Evolutionary conservation across 805 yeast species (phyloP).

Genomic region (Yarrowia sp.): DNA sequence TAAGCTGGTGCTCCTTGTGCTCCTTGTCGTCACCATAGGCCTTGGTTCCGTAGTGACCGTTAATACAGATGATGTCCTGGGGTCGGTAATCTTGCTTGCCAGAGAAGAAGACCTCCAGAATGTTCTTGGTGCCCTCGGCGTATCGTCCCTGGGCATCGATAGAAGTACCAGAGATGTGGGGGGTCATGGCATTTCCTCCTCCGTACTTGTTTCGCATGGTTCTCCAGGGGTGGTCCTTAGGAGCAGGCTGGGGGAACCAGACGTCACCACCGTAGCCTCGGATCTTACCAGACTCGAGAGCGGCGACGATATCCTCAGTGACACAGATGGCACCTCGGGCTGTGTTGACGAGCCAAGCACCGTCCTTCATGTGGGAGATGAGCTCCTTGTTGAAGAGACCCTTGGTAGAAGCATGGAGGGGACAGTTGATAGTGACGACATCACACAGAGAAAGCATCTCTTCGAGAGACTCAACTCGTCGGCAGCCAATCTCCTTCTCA

Average conservation of each 20-base stretch:
- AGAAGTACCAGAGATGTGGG: neutral
- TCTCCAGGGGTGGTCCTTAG: conserved; percentile 76
- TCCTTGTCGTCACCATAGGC: conserved; percentile 53
- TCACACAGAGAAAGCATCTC: conserved; percentile 40
- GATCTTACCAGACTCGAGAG: conserved; percentile 51
- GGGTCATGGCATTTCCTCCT: neutral
- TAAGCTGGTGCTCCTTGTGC: conserved; percentile 13
- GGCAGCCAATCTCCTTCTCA: conserved; percentile 44
- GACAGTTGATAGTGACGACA: conserved; percentile 48
- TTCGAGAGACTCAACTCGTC: conserved; percentile 53
- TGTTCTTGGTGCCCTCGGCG: conserved; percentile 64
- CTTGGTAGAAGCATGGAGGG: conserved; percentile 52
- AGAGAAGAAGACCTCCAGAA: conserved; percentile 60
- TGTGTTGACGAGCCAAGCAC: neutral
- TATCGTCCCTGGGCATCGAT: conserved; percentile 48
- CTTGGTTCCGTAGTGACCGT: conserved; percentile 70
- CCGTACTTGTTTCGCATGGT: conserved; percentile 40
- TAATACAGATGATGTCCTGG: conserved; percentile 65
- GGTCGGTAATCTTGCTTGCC: conserved; percentile 67
- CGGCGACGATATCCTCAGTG: conserved; percentile 49
- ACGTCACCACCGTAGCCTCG: conserved; percentile 58
- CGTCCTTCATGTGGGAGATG: conserved; percentile 35
- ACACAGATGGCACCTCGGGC: conserved; percentile 40
- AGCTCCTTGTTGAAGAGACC: conserved; percentile 49
- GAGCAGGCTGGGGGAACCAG: conserved; percentile 81